A percentile compares a stretch with the other conserved stretches of the same genome.
These are phyloP conservation scores for Termitomyces sp. DNA, from an alignment of 768 basidiomycete genomes.

Conservation along the genomic window DNA sequence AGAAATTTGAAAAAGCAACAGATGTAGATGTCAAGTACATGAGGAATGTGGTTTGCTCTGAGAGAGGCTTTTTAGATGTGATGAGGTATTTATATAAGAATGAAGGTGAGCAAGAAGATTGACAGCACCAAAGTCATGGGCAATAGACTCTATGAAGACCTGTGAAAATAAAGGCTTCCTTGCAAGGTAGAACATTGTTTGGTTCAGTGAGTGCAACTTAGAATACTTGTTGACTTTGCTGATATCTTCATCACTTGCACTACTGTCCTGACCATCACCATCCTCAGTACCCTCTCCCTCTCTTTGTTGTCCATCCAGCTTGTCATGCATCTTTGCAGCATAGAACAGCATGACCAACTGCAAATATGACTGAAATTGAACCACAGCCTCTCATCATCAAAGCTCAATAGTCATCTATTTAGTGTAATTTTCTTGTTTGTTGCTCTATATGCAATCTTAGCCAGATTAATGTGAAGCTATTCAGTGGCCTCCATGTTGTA, in stretches of 20 bases:
- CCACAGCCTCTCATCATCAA: slow-evolving; percentile 25
- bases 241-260: not conserved
- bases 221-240: no score
- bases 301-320: not conserved
- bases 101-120: slow-evolving; percentile 10
- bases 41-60: slow-evolving; percentile 8
- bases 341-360: slow-evolving; percentile 18
- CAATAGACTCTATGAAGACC: slow-evolving; percentile 6
- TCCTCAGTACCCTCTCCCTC: not conserved
- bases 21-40: slow-evolving; percentile 12
- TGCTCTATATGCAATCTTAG: no score
- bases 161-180: slow-evolving; percentile 7
- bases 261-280: not conserved
- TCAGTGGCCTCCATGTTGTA: no score
- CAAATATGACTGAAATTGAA: slow-evolving; percentile 17
- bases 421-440: not conserved
- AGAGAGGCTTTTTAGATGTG: not conserved
- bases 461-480: no score
- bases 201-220: not conserved
- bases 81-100: slow-evolving; percentile 3
- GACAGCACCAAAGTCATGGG: slow-evolving; percentile 5
- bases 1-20: slow-evolving; percentile 10
- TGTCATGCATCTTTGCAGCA: not conserved
- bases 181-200: not conserved
- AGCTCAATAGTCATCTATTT: no score